Evolutionary conservation across 441 rosid genomes (phyloP), one percentile per base, ranked within the genome.

Genomic region (Mallotus japonicus): DNA sequence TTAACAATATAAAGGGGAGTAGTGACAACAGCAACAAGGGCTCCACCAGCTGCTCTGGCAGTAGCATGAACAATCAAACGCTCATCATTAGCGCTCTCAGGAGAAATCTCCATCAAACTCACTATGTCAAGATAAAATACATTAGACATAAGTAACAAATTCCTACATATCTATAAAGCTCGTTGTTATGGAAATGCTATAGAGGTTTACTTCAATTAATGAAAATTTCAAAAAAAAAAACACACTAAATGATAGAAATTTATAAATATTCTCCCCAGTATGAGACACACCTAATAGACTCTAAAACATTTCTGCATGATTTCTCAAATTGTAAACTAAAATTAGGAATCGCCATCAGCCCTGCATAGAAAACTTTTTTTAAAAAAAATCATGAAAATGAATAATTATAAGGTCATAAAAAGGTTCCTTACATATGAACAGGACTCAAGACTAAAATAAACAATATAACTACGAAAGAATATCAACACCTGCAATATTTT

Each of bases 341-440:
- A 83, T 88, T 92, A 67, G 95, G 90, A 81, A 93, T 86, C 61
- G 94, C 78, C 85, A 95, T 95, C 82, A 95, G 69, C 74, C 97
- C 98, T 95, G 91, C 76, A 81, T 24, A 24, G 28, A 24, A 24
- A 0, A 0, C 46, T 82, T 24, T 24, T 24, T 24, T 24, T 0
- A 24, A 24, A 24, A 24, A 24, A 24, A 24, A 24, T 24, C 28
- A 24, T 24, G 28, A 24, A 24, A 24, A 24, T 24, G 28, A 24
- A 24, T 24, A 24, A 24, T 24, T 24, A 24, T 24, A 24, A 24
- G 28, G 28, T 24, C 28, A 24, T 24, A 24, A 24, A 24, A 24
- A 24, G 28, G 28, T 24, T 24, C 28, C 28, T 24, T 1, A 24
- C 1, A 24, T 24, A 1, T 24, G 28, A 24, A 0, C 28, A 24